Conservation (phyloP, 192 early-diverging fungal species). For the Cladochytrium replicatum region DNA sequence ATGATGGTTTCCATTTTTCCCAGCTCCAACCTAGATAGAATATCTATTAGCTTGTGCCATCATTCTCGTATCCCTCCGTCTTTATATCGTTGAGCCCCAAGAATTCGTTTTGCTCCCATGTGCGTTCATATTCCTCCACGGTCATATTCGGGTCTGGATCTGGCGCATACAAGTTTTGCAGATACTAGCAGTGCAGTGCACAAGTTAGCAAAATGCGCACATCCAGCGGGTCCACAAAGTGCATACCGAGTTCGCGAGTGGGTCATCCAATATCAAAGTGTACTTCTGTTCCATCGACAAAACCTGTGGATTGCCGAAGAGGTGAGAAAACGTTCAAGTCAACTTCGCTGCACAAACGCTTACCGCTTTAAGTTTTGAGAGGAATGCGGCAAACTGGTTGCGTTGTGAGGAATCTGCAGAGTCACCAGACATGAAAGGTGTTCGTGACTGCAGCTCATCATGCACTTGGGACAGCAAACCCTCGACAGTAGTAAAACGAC, state of each 20-base stretch:
- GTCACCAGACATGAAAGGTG: constrained; percentile 66
- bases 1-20: no score
- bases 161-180: constrained; percentile 83
- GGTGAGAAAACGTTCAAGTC: no score
- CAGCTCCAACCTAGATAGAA: no score
- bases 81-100: constrained; percentile 86
- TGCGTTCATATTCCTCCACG: constrained; percentile 65
- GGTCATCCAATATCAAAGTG: constrained; percentile 83
- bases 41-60: no score
- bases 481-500: constrained; percentile 92
- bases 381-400: constrained; percentile 52
- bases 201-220: not conserved
- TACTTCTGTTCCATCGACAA: constrained; percentile 31
- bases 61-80: constrained; percentile 53
- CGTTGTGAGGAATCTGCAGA: constrained; percentile 43
- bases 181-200: constrained; percentile 14
- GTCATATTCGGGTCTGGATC: constrained; percentile 92
- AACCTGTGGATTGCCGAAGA: constrained; percentile 19
- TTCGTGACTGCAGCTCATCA: constrained; percentile 62
- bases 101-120: constrained; percentile 78
- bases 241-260: constrained; percentile 63
- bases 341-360: constrained; percentile 26
- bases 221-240: not conserved
- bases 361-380: constrained; percentile 59
- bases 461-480: constrained; percentile 81